Conservation (phyloP, 1,284 basidiomycete species). For the Anthracocystis setariae region DNA sequence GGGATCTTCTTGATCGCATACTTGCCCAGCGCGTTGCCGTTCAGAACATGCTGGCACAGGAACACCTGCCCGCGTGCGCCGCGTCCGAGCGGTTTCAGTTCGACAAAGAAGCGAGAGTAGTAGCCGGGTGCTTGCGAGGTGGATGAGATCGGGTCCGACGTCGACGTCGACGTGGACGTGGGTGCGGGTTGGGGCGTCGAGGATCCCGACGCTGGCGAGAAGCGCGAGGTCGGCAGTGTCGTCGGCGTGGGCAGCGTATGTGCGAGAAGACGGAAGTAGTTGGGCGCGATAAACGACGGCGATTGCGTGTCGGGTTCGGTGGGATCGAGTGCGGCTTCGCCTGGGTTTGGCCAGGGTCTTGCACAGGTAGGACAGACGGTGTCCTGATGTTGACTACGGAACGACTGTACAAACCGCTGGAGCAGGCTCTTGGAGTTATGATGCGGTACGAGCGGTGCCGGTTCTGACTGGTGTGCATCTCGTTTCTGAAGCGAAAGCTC, state of each 20-base stretch:
- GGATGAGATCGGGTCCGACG: constrained; percentile 24
- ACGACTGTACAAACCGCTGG: constrained; percentile 9
- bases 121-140: constrained; percentile 69
- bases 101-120: constrained; percentile 81
- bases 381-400: background rate
- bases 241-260: constrained; percentile 16
- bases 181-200: constrained; percentile 10
- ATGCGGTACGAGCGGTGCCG: constrained; percentile 24
- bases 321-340: constrained; percentile 1
- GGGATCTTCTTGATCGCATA: constrained; percentile 92
- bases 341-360: constrained; percentile 23
- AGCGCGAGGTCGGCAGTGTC: constrained; percentile 12
- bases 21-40: constrained; percentile 79
- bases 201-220: constrained; percentile 24
- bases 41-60: constrained; percentile 83
- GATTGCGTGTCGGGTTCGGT: constrained; percentile 14
- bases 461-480: background rate
- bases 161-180: constrained; percentile 8
- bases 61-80: constrained; percentile 90
- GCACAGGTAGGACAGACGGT: constrained; percentile 43
- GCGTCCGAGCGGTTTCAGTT: constrained; percentile 85
- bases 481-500: constrained; percentile 44
- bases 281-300: constrained; percentile 42
- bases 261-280: constrained; percentile 59
- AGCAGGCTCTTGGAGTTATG: constrained; percentile 7